These are phyloP conservation scores for Haematococcus lacustris DNA, from an alignment of 139 green algal species.

Conservation along the genomic window DNA sequence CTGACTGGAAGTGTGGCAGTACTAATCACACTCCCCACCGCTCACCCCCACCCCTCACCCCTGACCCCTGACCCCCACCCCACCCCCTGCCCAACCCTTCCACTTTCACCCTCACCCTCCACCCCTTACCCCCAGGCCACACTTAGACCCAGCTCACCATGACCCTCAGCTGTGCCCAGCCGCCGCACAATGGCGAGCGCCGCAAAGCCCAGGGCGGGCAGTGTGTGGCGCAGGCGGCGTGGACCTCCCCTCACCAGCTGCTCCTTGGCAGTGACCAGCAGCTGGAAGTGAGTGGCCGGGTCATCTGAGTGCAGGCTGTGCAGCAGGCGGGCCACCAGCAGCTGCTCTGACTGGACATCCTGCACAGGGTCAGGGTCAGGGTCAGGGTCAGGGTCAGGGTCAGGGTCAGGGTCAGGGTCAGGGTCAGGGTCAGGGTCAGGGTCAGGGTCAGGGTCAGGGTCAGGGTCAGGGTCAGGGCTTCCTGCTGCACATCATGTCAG, in stretches of 20 bases:
- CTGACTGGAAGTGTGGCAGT: too few relatives aligned
- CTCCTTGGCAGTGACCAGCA: slow-evolving; percentile 55
- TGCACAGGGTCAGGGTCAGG: too few relatives aligned
- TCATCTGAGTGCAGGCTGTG: slow-evolving; percentile 61
- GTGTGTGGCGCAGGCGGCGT: slow-evolving; percentile 60
- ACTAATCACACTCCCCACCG: too few relatives aligned
- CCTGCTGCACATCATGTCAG: too few relatives aligned
- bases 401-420: too few relatives aligned
- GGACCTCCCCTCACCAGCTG: slow-evolving; percentile 61
- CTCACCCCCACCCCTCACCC: too few relatives aligned
- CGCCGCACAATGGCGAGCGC: slow-evolving; percentile 46
- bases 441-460: too few relatives aligned
- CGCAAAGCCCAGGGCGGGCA: slow-evolving; percentile 71
- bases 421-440: too few relatives aligned
- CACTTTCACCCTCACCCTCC: background rate
- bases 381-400: too few relatives aligned
- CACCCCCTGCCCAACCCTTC: too few relatives aligned
- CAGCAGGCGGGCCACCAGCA: slow-evolving; percentile 81
- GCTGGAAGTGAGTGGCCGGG: slow-evolving; percentile 50
- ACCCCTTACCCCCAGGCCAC: background rate
- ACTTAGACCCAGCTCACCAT: background rate
- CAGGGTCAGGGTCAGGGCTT: too few relatives aligned
- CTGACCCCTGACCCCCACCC: too few relatives aligned
- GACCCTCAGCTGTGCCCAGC: slow-evolving; percentile 4
- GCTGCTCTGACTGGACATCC: slow-evolving; percentile 84